Evolutionary conservation across 768 basidiomycete genomes (phyloP), one percentile per base, ranked within the genome.

Genomic region (Lyophyllum decastes): DNA sequence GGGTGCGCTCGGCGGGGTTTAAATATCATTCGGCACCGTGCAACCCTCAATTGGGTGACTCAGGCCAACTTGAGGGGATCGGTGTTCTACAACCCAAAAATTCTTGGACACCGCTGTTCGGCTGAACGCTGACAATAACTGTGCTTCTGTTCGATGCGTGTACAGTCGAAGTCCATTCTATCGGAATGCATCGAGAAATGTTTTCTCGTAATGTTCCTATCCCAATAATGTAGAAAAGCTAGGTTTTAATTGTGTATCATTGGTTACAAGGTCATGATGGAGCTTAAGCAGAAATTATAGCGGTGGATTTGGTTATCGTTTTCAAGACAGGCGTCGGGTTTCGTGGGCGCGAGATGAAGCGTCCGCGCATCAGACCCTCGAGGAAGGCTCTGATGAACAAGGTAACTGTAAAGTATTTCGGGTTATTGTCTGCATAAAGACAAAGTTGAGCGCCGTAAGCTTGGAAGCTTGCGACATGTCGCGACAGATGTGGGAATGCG

Each of bases 1-100:
- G 58, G 58, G 57, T 66, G 65, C 53, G 50, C 26, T 51, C 9
- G 59, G 26, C 72, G 66, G 75, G 61, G 66, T 60, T 69, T 72
- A 27, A 74, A 76, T 52, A 65, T 69, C 66, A 70, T 55, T 58
- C 72, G 68, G 70, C 66, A 64, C 65, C 66, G 65, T 30, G 30
- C n/a, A n/a, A n/a, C n/a, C n/a, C n/a, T n/a, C n/a, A n/a, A n/a
- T n/a, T n/a, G n/a, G n/a, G n/a, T n/a, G n/a, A n/a, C n/a, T n/a
- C n/a, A n/a, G n/a, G n/a, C n/a, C n/a, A n/a, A n/a, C n/a, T n/a
- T n/a, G n/a, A n/a, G n/a, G n/a, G n/a, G n/a, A n/a, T n/a, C n/a
- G n/a, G n/a, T n/a, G n/a, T n/a, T n/a, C n/a, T n/a, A n/a, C n/a
- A n/a, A n/a, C 30, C 10, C 30, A 30, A 30, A 10, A 30, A 30